These are phyloP conservation scores for Aureobasidium leucospermi DNA, from an alignment of 2,329 filamentous ascomycete genomes.

Conservation along the genomic window DNA sequence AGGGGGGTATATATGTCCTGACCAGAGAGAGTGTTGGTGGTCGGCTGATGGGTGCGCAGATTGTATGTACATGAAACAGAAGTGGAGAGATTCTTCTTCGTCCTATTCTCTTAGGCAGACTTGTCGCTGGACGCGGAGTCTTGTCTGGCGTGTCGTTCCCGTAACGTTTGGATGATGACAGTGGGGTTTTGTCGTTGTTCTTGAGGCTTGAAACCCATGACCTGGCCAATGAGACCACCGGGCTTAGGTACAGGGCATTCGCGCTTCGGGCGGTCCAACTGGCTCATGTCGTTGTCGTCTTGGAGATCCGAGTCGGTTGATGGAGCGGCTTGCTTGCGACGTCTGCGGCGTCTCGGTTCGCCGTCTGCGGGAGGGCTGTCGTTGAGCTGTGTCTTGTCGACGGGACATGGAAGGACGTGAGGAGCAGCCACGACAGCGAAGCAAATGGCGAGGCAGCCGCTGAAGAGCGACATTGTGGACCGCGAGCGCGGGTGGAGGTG, in stretches of 20 bases:
- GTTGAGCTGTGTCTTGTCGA: conserved; percentile 64
- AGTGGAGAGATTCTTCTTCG: background rate
- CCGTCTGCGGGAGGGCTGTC: conserved; percentile 48
- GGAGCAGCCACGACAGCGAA: conserved; percentile 90
- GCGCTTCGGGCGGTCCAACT: conserved; percentile 37
- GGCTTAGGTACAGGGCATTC: conserved; percentile 95
- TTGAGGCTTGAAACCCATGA: conserved; percentile 55
- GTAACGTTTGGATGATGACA: conserved; percentile 4
- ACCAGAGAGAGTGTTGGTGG: background rate
- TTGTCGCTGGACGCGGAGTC: background rate
- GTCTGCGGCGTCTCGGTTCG: conserved; percentile 30
- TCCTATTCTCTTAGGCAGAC: background rate
- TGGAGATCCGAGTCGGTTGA: conserved; percentile 17
- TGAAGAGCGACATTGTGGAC: conserved; percentile 90
- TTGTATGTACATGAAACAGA: background rate
- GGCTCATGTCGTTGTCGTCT: conserved; percentile 8
- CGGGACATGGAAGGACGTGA: conserved; percentile 85
- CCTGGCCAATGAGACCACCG: conserved; percentile 64
- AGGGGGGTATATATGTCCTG: background rate
- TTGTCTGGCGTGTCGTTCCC: conserved; percentile 1
- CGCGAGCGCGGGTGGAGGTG: conserved; percentile 88
- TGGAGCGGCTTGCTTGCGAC: conserved; percentile 34
- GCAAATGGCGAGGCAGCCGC: conserved; percentile 79
- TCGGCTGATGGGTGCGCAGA: background rate
- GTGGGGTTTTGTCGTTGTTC: background rate